Evolutionary conservation across 352 stramenopile species (phyloP).

Genomic region (Globisporangium takayamanum): DNA sequence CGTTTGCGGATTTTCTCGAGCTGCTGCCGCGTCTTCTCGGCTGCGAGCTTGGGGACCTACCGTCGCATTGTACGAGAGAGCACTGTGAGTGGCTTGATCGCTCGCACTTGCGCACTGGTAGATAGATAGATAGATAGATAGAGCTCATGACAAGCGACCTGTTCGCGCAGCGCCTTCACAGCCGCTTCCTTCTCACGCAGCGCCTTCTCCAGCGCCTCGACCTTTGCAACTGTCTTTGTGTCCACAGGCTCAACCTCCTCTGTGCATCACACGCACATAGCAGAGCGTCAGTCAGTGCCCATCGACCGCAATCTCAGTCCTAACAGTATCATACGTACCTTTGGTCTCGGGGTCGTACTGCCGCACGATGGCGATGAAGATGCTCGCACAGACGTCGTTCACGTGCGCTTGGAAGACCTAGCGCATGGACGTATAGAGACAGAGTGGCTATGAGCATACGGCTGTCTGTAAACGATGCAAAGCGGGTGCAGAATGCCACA

Average conservation of each 20-base stretch:
- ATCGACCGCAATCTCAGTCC: too few relatives aligned
- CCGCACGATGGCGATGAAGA: slow-evolving; percentile 56
- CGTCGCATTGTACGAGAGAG: neutral
- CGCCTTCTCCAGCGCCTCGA: slow-evolving; percentile 40
- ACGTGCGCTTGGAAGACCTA: slow-evolving; percentile 70
- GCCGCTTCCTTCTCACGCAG: slow-evolving; percentile 47
- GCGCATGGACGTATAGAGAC: neutral
- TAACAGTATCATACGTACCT: slow-evolving; percentile 17
- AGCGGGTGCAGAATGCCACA: neutral
- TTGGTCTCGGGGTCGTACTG: slow-evolving; percentile 69
- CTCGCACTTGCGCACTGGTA: neutral
- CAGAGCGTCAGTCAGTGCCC: neutral
- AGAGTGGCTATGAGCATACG: neutral
- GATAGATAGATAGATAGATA: neutral
- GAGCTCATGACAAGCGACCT: slow-evolving; percentile 14
- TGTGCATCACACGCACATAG: slow-evolving; percentile 6
- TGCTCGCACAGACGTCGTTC: slow-evolving; percentile 62
- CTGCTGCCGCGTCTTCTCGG: slow-evolving; percentile 40
- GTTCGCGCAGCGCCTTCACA: slow-evolving; percentile 51
- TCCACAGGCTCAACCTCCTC: slow-evolving; percentile 64
- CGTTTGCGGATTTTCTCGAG: slow-evolving; percentile 53
- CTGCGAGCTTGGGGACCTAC: slow-evolving; percentile 47
- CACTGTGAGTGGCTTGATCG: neutral
- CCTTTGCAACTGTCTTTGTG: slow-evolving; percentile 26
- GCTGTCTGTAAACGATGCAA: neutral